phyloP scores from a whole-genome alignment of 2,329 filamentous ascomycete species.

The Pseudogymnoascus sp. region DNA sequence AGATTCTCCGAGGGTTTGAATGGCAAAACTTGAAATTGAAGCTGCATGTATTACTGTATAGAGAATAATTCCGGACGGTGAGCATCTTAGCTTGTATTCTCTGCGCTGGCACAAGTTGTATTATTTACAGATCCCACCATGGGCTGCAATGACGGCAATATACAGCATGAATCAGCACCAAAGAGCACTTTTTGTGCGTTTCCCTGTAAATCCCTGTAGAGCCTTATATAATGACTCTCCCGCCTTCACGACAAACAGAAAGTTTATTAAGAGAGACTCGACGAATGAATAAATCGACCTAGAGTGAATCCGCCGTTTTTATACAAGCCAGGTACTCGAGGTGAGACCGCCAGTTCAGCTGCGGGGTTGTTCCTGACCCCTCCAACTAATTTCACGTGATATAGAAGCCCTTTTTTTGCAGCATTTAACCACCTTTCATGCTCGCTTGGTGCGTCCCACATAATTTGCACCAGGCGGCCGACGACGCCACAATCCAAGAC shows the following conservation, averaged over 20 bases:
- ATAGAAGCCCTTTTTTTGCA: slow-evolving; percentile 6
- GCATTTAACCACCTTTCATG: slow-evolving; percentile 4
- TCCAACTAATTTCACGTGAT: slow-evolving; percentile 5
- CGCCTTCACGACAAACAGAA: neutral
- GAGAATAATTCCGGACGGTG: neutral
- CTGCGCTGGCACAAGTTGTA: neutral
- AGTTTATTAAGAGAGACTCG: neutral
- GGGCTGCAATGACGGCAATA: neutral
- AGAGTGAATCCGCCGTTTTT: neutral
- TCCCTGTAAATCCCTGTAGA: neutral
- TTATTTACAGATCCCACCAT: neutral
- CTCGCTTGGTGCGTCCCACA: slow-evolving; percentile 7
- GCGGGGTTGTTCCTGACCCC: slow-evolving; percentile 8
- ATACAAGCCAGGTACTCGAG: neutral
- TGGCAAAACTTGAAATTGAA: slow-evolving; percentile 2
- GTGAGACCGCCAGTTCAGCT: neutral
- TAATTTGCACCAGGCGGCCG: slow-evolving; percentile 2
- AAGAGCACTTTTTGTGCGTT: neutral
- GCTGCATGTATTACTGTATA: neutral
- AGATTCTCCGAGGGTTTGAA: neutral
- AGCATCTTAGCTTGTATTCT: neutral
- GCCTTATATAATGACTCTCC: neutral
- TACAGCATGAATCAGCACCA: neutral
- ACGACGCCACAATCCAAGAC: slow-evolving; percentile 7
- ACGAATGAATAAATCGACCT: neutral